These are phyloP conservation scores for Erysimum pusillum DNA, from an alignment of 441 rosid species.

Conservation along the genomic window DNA sequence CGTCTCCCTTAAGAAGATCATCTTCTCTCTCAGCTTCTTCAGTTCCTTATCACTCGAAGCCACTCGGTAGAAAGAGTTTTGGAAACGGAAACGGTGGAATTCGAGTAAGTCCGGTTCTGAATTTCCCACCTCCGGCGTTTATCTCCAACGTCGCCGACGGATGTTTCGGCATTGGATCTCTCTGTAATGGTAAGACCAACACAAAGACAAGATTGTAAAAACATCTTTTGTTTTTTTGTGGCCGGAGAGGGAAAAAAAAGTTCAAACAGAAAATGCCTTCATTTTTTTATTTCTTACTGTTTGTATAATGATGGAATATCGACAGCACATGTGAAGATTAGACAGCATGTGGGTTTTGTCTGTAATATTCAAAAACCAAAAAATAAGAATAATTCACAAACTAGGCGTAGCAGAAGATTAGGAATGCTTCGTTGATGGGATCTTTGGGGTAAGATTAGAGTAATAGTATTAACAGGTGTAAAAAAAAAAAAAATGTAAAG, in stretches of 20 bases:
- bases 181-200: constrained; percentile 76
- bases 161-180: constrained; percentile 74
- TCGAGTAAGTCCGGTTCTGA: constrained; percentile 1
- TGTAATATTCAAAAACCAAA: constrained; percentile 47
- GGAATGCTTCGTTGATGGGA: constrained; percentile 33
- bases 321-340: constrained; percentile 58
- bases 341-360: constrained; percentile 59
- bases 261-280: constrained; percentile 28
- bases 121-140: constrained; percentile 57
- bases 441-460: constrained; percentile 16
- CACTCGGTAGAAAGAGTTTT: constrained; percentile 42
- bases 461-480: not conserved
- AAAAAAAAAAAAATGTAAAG: not conserved
- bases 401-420: constrained; percentile 30
- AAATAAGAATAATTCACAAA: constrained; percentile 39
- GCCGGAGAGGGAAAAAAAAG: constrained; percentile 14
- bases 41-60: constrained; percentile 35
- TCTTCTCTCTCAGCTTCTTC: constrained; percentile 20
- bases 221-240: constrained; percentile 30
- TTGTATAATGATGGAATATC: constrained; percentile 35
- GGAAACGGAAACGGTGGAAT: constrained; percentile 69
- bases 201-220: constrained; percentile 64
- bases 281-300: constrained; percentile 15
- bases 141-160: constrained; percentile 73
- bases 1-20: constrained; percentile 2